A percentile compares a stretch with the other conserved stretches of the same genome.
Conservation (phyloP, 805 yeast genomes). For the Candida tibetensis region DNA sequence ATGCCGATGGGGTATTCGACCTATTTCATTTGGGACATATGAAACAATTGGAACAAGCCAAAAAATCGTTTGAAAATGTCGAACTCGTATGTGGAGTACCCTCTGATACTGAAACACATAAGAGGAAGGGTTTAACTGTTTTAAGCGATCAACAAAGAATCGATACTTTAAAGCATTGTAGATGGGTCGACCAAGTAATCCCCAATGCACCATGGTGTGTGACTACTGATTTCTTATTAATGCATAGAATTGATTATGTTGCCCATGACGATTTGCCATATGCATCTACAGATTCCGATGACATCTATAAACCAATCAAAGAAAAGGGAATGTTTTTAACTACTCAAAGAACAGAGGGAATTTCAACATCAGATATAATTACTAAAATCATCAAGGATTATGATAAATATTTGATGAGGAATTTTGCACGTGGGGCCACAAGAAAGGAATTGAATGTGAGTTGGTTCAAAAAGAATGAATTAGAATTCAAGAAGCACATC, state of each 20-base stretch:
- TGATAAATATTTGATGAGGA: conserved; percentile 94
- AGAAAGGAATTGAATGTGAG: conserved; percentile 94
- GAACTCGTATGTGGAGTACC: conserved; percentile 89
- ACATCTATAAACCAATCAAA: conserved; percentile 90
- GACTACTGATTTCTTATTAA: conserved; percentile 70
- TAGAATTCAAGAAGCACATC: conserved; percentile 89
- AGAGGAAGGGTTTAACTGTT: conserved; percentile 89
- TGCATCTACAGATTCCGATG: conserved; percentile 84
- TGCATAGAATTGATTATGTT: conserved; percentile 88
- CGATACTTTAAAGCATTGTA: conserved; percentile 89
- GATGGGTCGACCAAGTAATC: conserved; percentile 96
- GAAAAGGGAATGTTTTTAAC: conserved; percentile 86
- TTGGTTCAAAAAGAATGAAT: conserved; percentile 95
- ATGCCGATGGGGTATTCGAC: conserved; percentile 98
- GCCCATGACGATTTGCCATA: conserved; percentile 98
- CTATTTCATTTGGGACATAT: conserved; percentile 95
- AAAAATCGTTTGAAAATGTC: conserved; percentile 83
- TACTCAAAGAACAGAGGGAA: conserved; percentile 95
- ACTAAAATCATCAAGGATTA: conserved; percentile 93
- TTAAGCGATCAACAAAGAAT: conserved; percentile 82
- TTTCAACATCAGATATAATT: conserved; percentile 92
- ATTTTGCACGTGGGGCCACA: conserved; percentile 96
- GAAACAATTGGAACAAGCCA: conserved; percentile 96
- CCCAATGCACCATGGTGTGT: conserved; percentile 96
- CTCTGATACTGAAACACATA: conserved; percentile 85